A percentile compares a stretch with the other conserved stretches of the same genome.
Conservation (phyloP, 2,329 filamentous ascomycete genomes). For the Parastagonospora avenae region DNA sequence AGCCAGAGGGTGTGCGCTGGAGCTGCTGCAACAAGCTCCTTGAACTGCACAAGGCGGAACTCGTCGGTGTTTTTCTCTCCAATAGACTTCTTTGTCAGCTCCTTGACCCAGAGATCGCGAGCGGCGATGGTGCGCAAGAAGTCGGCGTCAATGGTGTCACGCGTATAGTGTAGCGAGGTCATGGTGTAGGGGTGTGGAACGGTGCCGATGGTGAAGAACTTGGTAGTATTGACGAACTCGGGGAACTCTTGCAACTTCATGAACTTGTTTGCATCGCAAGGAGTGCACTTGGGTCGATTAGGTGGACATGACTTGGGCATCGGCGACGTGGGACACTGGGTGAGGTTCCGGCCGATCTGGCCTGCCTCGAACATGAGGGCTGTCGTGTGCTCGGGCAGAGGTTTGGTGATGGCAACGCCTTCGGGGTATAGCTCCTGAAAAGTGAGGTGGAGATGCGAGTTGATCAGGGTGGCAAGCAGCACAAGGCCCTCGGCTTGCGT, state of each 20-base stretch:
- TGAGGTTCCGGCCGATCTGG: slow-evolving; percentile 75
- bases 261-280: slow-evolving; percentile 67
- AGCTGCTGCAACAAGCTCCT: slow-evolving; percentile 75
- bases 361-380: slow-evolving; percentile 72
- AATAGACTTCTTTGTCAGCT: slow-evolving; percentile 72
- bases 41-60: slow-evolving; percentile 74
- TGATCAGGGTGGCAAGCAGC: slow-evolving; percentile 76
- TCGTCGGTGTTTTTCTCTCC: slow-evolving; percentile 66
- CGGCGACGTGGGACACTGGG: slow-evolving; percentile 74
- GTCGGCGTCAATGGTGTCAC: slow-evolving; percentile 51
- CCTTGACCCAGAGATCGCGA: slow-evolving; percentile 79
- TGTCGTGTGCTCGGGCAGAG: slow-evolving; percentile 75
- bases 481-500: slow-evolving; percentile 64
- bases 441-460: slow-evolving; percentile 79
- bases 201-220: slow-evolving; percentile 79
- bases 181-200: slow-evolving; percentile 93
- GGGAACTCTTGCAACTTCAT: slow-evolving; percentile 71
- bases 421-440: slow-evolving; percentile 80
- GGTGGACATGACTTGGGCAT: slow-evolving; percentile 82
- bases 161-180: slow-evolving; percentile 66
- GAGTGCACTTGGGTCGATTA: slow-evolving; percentile 73
- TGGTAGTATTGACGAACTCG: slow-evolving; percentile 72
- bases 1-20: slow-evolving; percentile 76
- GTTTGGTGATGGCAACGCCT: slow-evolving; percentile 83
- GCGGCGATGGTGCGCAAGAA: slow-evolving; percentile 63